Conservation (phyloP, 768 basidiomycete species). For the Cubamyces sp. region DNA sequence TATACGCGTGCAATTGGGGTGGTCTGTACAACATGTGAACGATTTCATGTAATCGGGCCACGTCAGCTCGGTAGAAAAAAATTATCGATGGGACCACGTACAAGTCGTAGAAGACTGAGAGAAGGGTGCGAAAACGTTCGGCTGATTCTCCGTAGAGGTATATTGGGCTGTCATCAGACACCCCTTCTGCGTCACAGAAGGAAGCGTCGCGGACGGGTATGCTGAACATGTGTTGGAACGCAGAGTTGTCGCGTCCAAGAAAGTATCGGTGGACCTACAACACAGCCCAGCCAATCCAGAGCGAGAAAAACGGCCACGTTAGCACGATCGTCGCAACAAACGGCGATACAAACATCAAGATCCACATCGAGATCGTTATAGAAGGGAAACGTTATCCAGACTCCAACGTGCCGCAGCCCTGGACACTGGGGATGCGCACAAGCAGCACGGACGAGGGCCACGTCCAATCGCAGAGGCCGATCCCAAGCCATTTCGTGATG, state of each 20-base stretch:
- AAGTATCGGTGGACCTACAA: conserved; percentile 36
- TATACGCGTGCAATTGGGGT: conserved; percentile 33
- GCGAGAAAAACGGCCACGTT: conserved; percentile 4
- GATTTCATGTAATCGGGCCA: background rate
- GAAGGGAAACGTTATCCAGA: background rate
- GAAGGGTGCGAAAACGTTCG: conserved; percentile 43
- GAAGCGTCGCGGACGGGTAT: conserved; percentile 21
- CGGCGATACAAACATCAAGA: conserved; percentile 21
- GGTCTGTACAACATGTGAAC: conserved; percentile 14
- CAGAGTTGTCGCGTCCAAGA: conserved; percentile 36
- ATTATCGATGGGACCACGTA: conserved; percentile 29
- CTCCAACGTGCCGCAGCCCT: conserved; percentile 17
- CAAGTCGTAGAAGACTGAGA: conserved; percentile 46
- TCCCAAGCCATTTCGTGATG: conserved; percentile 1
- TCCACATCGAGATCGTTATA: conserved; percentile 2
- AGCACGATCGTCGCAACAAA: conserved; percentile 14
- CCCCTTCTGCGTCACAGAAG: conserved; percentile 28
- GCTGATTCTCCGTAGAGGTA: conserved; percentile 42
- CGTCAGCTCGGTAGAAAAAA: background rate
- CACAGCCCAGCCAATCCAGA: conserved; percentile 12
- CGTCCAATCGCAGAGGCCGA: background rate
- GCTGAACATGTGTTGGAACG: conserved; percentile 38
- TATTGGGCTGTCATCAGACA: conserved; percentile 41
- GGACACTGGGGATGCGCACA: conserved; percentile 1
- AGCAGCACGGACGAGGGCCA: background rate